phyloP scores from a whole-genome alignment of 163 green algal species.

The Chloroidium sp. region DNA sequence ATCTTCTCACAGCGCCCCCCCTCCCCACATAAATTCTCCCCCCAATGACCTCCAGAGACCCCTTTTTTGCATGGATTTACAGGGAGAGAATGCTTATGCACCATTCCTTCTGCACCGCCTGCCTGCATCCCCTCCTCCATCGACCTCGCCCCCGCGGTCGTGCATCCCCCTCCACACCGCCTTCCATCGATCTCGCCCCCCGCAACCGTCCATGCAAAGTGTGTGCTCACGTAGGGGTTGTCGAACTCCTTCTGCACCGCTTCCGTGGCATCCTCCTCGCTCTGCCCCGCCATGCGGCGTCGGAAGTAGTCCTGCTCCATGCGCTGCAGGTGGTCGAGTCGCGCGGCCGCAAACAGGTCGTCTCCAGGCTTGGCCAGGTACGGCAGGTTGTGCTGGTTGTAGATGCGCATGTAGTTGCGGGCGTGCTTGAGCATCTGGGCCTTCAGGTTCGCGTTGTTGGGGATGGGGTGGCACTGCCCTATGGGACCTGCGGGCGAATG shows the following conservation, averaged over 20 bases:
- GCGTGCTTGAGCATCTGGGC: slow-evolving; percentile 49
- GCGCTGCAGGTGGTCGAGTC: slow-evolving; percentile 42
- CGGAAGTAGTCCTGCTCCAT: slow-evolving; percentile 23
- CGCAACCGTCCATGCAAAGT: background rate
- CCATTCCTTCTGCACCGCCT: too few species aligned
- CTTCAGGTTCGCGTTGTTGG: slow-evolving; percentile 50
- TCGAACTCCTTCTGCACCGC: background rate
- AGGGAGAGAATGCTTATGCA: too few species aligned
- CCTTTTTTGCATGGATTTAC: too few species aligned
- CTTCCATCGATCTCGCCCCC: background rate
- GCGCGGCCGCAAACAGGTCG: slow-evolving; percentile 48
- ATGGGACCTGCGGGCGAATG: slow-evolving; percentile 44
- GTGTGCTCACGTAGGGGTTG: background rate
- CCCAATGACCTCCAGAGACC: too few species aligned
- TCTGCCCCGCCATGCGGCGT: background rate
- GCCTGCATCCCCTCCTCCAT: too few species aligned
- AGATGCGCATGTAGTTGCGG: slow-evolving; percentile 56
- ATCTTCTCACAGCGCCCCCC: too few species aligned
- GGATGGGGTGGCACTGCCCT: slow-evolving; percentile 68
- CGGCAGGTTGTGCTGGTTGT: slow-evolving; percentile 73
- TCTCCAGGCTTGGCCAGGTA: slow-evolving; percentile 55
- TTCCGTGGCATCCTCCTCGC: background rate
- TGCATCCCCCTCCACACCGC: background rate
- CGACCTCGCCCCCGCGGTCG: too few species aligned
- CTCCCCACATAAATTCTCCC: too few species aligned